Conservation (phyloP, 2,329 filamentous ascomycete genomes). For the Dothidotthia symphoricarpi region DNA sequence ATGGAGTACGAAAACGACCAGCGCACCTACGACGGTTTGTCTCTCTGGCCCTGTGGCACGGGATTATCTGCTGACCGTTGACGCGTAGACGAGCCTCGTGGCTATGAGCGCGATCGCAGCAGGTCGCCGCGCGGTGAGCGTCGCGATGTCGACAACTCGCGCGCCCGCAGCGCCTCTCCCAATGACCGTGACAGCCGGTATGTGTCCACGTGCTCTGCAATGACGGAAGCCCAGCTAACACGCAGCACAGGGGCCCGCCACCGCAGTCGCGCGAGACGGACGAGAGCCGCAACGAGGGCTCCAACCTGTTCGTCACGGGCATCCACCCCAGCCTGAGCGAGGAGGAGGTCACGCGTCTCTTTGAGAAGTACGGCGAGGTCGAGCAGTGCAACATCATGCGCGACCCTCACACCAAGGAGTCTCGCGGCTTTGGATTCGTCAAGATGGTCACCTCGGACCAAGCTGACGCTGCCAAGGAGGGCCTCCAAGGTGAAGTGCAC, state of each 20-base stretch:
- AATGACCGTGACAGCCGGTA: conserved; percentile 54
- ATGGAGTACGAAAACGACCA: conserved; percentile 67
- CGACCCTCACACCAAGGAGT: conserved; percentile 97
- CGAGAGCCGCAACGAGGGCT: conserved; percentile 84
- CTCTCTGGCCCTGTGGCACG: conserved; percentile 9
- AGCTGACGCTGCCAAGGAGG: conserved; percentile 95
- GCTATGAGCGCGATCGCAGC: conserved; percentile 65
- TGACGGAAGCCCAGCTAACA: conserved; percentile 15
- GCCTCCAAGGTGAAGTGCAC: conserved; percentile 89
- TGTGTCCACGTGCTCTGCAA: conserved; percentile 5
- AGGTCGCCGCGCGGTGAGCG: conserved; percentile 60
- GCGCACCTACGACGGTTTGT: conserved; percentile 65
- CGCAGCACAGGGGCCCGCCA: conserved; percentile 46
- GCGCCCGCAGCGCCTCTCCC: conserved; percentile 64
- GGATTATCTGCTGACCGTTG: conserved; percentile 18
- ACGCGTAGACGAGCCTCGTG: conserved; percentile 56
- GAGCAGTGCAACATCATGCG: conserved; percentile 99
- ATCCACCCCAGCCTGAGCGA: conserved; percentile 92
- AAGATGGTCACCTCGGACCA: conserved; percentile 97
- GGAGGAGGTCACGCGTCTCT: conserved; percentile 87
- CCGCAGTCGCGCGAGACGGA: conserved; percentile 65
- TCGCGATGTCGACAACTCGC: conserved; percentile 53
- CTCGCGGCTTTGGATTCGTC: conserved; percentile 97
- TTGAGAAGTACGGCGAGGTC: conserved; percentile 98
- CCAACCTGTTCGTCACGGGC: conserved; percentile 97